These are phyloP conservation scores for Wilcoxina mikolae DNA, from an alignment of 495 filamentous ascomycete species.

Conservation along the genomic window DNA sequence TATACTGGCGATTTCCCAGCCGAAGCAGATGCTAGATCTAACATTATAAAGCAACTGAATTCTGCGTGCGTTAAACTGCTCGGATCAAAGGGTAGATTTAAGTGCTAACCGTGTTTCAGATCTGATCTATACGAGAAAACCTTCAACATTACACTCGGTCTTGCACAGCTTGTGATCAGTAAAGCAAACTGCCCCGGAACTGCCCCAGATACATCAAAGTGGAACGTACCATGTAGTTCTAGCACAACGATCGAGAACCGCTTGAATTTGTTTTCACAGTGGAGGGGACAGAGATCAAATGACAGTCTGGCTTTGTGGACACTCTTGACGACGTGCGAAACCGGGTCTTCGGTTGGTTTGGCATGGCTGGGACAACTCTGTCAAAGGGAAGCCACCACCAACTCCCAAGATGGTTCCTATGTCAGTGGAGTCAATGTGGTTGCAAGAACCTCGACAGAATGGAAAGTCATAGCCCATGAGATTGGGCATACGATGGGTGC, in stretches of 20 bases:
- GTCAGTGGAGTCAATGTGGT: conserved; percentile 81
- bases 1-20: conserved; percentile 56
- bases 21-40: conserved; percentile 42
- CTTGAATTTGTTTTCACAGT: conserved; percentile 73
- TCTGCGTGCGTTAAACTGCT: conserved; percentile 36
- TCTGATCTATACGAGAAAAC: conserved; percentile 73
- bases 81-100: not conserved
- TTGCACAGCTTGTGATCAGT: conserved; percentile 69
- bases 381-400: conserved; percentile 39
- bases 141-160: conserved; percentile 86
- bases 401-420: conserved; percentile 8
- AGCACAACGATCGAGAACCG: conserved; percentile 57
- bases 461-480: conserved; percentile 96
- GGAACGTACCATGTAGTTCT: conserved; percentile 61
- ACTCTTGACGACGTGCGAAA: conserved; percentile 70
- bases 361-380: conserved; percentile 90
- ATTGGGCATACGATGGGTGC: conserved; percentile 91
- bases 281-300: conserved; percentile 52
- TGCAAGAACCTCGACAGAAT: conserved; percentile 65
- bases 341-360: conserved; percentile 73
- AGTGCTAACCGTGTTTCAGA: conserved; percentile 14
- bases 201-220: conserved; percentile 48
- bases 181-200: conserved; percentile 52
- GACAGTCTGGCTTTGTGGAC: conserved; percentile 92
- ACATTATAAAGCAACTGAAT: conserved; percentile 75